Base-by-base conservation (phyloP, 495 filamentous ascomycete species). In the Hypoxylon lienhwacheense region DNA sequence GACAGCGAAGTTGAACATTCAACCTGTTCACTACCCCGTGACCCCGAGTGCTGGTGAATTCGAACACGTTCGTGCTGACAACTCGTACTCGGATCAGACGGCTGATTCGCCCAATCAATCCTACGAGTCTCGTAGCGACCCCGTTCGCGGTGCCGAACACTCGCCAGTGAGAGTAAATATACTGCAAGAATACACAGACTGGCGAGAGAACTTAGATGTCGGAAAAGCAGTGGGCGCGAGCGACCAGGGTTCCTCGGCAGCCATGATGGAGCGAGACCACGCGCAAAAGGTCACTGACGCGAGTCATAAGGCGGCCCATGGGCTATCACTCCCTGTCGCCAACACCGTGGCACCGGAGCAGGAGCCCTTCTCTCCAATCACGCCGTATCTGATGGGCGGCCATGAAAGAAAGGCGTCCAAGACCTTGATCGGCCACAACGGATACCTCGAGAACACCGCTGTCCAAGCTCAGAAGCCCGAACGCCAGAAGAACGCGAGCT, bases 361-460 rank as follows among this genome's bases (percentile, higher is more conserved):
- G 10, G 37, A 55, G 17, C 61, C 51, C 0, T 65, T 60, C 16
- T 61, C 63, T 0, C 66, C 66, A 0, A 15, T 66, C 16, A 68
- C 63, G 3, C 66, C 63, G 3, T 66, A 39, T 12, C 32, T 64
- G 35, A 53, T 55, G 51, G 17, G 11, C 7, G 40, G 21, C 11
- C 35, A 25, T n/a, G 37, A 28, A 0, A 45, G 45, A 22, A 61
- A 46, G 22, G 39, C 33, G 1, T 33, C 34, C 33, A 78, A 78
- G 68, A 71, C 65, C 3, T 20, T 78, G 40, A 66, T 77, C 24
- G 74, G 75, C 7, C 59, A 75, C 12, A 66, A 72, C n/a, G 75
- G 75, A 14, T 77, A 73, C 73, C 68, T 78, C 1, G 75, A 77
- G 52, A 63, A 65, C 14, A 77, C 74, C 0, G 67, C 68, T 1